These are phyloP conservation scores for Amoebophrya sp. DNA, from an alignment of 169 alveolate genomes.

Conservation along the genomic window DNA sequence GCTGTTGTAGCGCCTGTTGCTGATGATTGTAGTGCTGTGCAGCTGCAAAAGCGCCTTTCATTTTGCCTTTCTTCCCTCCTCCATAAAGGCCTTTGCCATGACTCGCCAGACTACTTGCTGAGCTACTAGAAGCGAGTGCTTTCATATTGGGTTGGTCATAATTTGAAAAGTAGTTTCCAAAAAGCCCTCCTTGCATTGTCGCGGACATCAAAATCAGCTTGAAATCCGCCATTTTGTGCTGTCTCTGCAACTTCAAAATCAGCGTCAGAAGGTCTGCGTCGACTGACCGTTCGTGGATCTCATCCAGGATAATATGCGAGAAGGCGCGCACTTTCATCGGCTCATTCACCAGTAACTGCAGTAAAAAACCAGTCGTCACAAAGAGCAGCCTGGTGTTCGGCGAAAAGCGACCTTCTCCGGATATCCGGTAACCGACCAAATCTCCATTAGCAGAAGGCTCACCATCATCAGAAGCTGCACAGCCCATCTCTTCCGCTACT, in stretches of 20 bases:
- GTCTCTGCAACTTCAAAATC: slow-evolving; percentile 34
- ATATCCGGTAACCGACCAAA: slow-evolving; percentile 46
- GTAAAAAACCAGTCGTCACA: slow-evolving; percentile 54
- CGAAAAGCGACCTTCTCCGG: slow-evolving; percentile 39
- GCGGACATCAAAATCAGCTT: slow-evolving; percentile 51
- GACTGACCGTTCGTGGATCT: slow-evolving; percentile 50
- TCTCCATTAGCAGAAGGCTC: slow-evolving; percentile 31
- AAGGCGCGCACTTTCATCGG: slow-evolving; percentile 30
- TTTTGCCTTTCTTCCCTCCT: no score
- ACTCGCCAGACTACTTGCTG: no score
- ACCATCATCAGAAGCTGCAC: not conserved
- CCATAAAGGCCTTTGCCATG: no score
- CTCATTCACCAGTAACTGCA: slow-evolving; percentile 44
- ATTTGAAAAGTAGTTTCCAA: slow-evolving; percentile 40
- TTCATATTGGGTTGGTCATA: no score
- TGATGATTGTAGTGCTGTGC: no score
- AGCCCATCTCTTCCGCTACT: slow-evolving; percentile 45
- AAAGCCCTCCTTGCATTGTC: slow-evolving; percentile 45
- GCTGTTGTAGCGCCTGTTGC: not conserved
- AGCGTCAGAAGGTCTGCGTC: slow-evolving; percentile 44
- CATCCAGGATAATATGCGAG: slow-evolving; percentile 51
- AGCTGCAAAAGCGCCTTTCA: no score
- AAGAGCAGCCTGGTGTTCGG: slow-evolving; percentile 42
- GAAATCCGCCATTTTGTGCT: slow-evolving; percentile 25
- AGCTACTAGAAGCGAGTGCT: no score